These are phyloP conservation scores for Periconia sp. DNA, from an alignment of 2,329 filamentous ascomycete genomes.

Conservation along the genomic window DNA sequence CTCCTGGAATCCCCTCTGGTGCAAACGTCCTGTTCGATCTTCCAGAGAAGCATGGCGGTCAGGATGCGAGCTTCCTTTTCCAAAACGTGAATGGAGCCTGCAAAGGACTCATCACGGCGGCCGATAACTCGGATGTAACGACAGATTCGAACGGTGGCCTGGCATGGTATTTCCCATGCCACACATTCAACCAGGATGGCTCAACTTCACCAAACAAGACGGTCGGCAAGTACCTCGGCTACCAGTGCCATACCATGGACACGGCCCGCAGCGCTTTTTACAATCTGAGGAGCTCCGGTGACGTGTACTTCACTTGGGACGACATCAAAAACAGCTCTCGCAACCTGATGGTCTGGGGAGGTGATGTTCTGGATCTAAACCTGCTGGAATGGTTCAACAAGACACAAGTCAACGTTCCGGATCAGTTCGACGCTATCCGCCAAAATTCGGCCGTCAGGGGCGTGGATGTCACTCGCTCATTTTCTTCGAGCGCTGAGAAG, in stretches of 20 bases:
- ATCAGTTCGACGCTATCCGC: slow-evolving; percentile 79
- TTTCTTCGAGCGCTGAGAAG: slow-evolving; percentile 81
- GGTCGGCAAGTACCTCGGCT: slow-evolving; percentile 78
- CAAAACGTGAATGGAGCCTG: slow-evolving; percentile 98
- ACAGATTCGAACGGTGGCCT: slow-evolving; percentile 72
- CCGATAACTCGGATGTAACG: slow-evolving; percentile 76
- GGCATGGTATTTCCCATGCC: slow-evolving; percentile 97
- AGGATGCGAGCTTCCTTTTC: slow-evolving; percentile 95
- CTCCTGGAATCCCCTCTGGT: slow-evolving; percentile 74
- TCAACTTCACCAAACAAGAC: slow-evolving; percentile 78
- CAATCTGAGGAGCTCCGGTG: slow-evolving; percentile 70
- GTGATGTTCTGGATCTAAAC: slow-evolving; percentile 88
- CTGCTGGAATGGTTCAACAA: slow-evolving; percentile 90
- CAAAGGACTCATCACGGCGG: slow-evolving; percentile 83
- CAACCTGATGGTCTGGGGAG: slow-evolving; percentile 93
- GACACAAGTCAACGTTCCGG: slow-evolving; percentile 75
- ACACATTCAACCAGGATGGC: slow-evolving; percentile 90
- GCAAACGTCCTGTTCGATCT: slow-evolving; percentile 88
- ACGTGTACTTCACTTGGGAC: slow-evolving; percentile 96
- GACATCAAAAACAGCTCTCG: slow-evolving; percentile 88
- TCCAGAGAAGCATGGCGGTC: slow-evolving; percentile 79
- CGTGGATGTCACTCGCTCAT: slow-evolving; percentile 86
- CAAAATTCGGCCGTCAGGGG: slow-evolving; percentile 75
- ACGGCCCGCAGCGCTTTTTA: slow-evolving; percentile 78
- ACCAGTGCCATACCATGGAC: slow-evolving; percentile 82